phyloP scores from a whole-genome alignment of 1,284 basidiomycete genomes.

The Cerrena zonata region DNA sequence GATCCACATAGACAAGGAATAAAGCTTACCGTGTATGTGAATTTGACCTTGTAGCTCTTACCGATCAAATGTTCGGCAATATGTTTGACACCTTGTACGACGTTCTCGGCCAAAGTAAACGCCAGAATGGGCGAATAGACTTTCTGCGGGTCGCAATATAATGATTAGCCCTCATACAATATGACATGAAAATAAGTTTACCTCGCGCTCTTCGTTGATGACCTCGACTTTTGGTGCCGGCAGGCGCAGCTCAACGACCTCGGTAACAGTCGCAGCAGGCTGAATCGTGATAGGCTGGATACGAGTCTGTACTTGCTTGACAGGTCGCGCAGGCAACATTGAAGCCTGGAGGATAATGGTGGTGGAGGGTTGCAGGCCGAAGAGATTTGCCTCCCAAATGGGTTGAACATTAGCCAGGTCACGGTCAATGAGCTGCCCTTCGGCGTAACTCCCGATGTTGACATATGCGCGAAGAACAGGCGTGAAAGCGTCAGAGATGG shows the following conservation, averaged over 20 bases:
- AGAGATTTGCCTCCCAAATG: conserved; percentile 5
- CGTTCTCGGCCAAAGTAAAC: conserved; percentile 4
- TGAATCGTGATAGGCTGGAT: too few species aligned
- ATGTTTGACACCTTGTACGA: conserved; percentile 1
- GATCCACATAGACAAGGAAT: neutral
- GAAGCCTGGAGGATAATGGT: neutral
- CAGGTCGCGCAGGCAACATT: neutral
- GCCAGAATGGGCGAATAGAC: conserved; percentile 9
- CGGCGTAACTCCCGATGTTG: neutral
- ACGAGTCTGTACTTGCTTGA: too few species aligned
- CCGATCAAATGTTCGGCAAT: conserved; percentile 3
- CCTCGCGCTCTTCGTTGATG: neutral
- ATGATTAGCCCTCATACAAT: too few species aligned
- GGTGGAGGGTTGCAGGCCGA: conserved; percentile 1
- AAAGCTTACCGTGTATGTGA: conserved; percentile 5
- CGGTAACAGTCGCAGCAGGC: too few species aligned
- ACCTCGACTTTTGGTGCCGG: neutral
- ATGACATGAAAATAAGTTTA: too few species aligned
- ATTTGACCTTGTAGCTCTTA: conserved; percentile 8
- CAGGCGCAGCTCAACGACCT: too few species aligned
- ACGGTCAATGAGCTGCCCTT: neutral
- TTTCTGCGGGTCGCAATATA: too few species aligned
- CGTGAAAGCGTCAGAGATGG: neutral
- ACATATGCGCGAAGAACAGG: conserved; percentile 1
- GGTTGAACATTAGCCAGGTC: neutral